phyloP scores from a whole-genome alignment of 2,329 filamentous ascomycete genomes.

The Aquanectria penicillioides region DNA sequence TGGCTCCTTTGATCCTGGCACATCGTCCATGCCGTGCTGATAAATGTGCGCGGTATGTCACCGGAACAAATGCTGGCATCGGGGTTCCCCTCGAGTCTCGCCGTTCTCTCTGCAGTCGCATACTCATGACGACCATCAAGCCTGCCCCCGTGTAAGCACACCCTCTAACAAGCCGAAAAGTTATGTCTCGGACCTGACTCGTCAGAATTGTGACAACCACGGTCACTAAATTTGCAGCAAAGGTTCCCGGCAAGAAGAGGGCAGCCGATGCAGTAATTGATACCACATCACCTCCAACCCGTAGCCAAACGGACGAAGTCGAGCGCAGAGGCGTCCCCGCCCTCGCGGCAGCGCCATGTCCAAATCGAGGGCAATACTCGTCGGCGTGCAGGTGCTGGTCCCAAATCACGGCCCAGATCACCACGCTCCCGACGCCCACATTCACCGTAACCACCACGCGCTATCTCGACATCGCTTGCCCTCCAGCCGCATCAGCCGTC shows the following conservation, averaged over 20 bases:
- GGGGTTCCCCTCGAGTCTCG: conserved; percentile 23
- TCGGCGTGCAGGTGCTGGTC: conserved; percentile 30
- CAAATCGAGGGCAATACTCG: conserved; percentile 25
- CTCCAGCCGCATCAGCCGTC: conserved; percentile 20
- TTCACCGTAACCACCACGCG: conserved; percentile 24
- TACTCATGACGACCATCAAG: conserved; percentile 23
- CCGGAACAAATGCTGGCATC: conserved; percentile 21
- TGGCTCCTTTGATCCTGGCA: conserved; percentile 4
- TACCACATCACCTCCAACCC: not conserved
- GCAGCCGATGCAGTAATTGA: not conserved
- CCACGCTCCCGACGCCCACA: conserved; percentile 23
- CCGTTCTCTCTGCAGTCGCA: conserved; percentile 26
- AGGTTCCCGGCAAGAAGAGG: not conserved
- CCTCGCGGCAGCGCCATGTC: conserved; percentile 17
- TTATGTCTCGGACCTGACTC: not conserved
- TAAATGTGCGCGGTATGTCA: conserved; percentile 32
- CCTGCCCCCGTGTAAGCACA: conserved; percentile 25
- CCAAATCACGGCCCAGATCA: conserved; percentile 22
- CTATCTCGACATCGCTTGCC: conserved; percentile 25
- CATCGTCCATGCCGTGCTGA: conserved; percentile 22
- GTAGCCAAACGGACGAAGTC: not conserved
- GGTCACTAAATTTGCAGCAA: conserved; percentile 23
- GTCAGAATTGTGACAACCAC: conserved; percentile 24
- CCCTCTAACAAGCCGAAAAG: not conserved
- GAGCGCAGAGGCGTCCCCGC: conserved; percentile 20